Conservation (phyloP, 768 basidiomycete species). For the Clavulina sp. region DNA sequence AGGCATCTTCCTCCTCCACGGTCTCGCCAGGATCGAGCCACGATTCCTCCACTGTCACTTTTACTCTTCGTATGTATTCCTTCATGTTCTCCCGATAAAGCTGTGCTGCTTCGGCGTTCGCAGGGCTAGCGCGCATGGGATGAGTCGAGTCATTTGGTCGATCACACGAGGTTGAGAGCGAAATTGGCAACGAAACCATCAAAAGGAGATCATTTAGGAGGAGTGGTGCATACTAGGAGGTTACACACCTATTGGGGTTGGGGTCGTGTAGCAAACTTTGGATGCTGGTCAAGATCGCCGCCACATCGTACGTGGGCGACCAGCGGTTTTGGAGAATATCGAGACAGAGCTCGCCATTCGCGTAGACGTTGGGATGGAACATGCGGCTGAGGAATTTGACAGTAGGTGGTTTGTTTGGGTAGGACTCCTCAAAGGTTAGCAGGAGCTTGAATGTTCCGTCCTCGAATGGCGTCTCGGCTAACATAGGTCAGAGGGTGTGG, state of each 20-base stretch:
- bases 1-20: not conserved
- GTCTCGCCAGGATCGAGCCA: constrained; percentile 46
- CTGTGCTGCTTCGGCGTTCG: constrained; percentile 95
- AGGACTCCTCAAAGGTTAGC: constrained; percentile 90
- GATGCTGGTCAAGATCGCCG: constrained; percentile 92
- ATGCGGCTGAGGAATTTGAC: constrained; percentile 94
- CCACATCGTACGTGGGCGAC: constrained; percentile 98
- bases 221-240: not conserved
- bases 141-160: not conserved
- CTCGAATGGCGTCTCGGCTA: constrained; percentile 98
- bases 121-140: constrained; percentile 58
- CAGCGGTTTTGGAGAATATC: constrained; percentile 98
- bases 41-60: constrained; percentile 85
- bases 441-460: constrained; percentile 97
- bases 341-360: constrained; percentile 93
- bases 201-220: not conserved
- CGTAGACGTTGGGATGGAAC: constrained; percentile 99
- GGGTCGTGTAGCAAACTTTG: constrained; percentile 94
- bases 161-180: not conserved
- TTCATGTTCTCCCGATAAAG: constrained; percentile 96
- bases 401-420: constrained; percentile 95
- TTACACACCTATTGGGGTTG: constrained; percentile 58
- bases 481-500: too few species aligned
- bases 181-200: not conserved
- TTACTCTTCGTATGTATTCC: constrained; percentile 87